Conservation (phyloP, 805 yeast species). For the Candida yuanshanica region DNA sequence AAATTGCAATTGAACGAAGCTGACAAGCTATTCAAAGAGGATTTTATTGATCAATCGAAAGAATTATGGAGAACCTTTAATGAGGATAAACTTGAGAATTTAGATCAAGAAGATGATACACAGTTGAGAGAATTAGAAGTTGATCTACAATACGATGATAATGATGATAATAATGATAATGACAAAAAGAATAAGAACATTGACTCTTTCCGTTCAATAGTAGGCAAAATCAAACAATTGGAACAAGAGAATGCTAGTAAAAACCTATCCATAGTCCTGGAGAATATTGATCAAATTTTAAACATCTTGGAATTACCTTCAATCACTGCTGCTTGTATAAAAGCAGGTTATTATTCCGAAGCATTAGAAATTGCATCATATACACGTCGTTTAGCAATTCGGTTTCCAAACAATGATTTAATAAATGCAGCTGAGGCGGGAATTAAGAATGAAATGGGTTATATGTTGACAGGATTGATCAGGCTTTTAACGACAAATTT, state of each 20-base stretch:
- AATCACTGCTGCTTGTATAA: conserved; percentile 74
- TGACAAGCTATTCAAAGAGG: conserved; percentile 27
- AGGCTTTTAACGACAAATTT: conserved; percentile 67
- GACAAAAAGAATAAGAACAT: conserved; percentile 12
- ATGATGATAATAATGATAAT: no score
- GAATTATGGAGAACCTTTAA: conserved; percentile 26
- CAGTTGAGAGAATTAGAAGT: conserved; percentile 20
- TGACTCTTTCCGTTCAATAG: conserved; percentile 25
- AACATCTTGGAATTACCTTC: conserved; percentile 84
- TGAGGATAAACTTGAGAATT: conserved; percentile 27
- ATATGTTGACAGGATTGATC: conserved; percentile 68
- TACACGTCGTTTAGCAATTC: conserved; percentile 57
- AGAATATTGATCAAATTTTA: conserved; percentile 63
- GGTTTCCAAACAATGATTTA: conserved; percentile 58
- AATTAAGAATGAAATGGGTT: conserved; percentile 50
- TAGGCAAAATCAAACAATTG: conserved; percentile 14
- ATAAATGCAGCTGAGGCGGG: conserved; percentile 45
- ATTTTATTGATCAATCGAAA: conserved; percentile 27
- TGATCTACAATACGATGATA: conserved; percentile 6
- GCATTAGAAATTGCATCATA: conserved; percentile 80
- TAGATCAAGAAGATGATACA: conserved; percentile 21
- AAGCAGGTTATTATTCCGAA: conserved; percentile 82
- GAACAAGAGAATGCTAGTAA: background rate
- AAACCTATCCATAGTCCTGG: conserved; percentile 37
- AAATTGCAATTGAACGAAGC: conserved; percentile 32